phyloP scores from a whole-genome alignment of 2,329 filamentous ascomycete species.

The Scleromitrula shiraiana region DNA sequence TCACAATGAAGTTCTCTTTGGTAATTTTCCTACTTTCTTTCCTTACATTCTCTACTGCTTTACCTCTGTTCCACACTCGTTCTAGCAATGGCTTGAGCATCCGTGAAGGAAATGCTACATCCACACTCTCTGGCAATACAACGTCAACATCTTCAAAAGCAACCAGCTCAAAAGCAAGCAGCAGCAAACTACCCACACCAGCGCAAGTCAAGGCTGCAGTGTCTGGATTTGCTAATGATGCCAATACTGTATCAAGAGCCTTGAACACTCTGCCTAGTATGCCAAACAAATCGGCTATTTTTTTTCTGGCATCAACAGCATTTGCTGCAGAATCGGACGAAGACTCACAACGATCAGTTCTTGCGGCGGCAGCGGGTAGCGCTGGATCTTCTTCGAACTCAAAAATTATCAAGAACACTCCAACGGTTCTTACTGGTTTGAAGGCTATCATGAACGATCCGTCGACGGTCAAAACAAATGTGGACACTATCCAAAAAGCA shows the following conservation, averaged over 20 bases:
- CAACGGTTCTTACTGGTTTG: conserved; percentile 18
- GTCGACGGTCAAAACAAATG: neutral
- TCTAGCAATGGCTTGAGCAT: neutral
- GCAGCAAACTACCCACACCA: neutral
- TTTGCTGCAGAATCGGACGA: conserved; percentile 23
- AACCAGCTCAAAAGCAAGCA: neutral
- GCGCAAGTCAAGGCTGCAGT: conserved; percentile 15
- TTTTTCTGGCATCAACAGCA: conserved; percentile 16
- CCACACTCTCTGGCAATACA: neutral
- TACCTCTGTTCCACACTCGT: neutral
- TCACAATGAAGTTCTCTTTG: conserved; percentile 1
- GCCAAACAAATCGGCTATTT: conserved; percentile 13
- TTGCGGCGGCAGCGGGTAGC: conserved; percentile 18
- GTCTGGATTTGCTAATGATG: conserved; percentile 20
- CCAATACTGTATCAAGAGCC: conserved; percentile 21
- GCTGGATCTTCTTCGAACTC: conserved; percentile 16
- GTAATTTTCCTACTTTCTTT: neutral
- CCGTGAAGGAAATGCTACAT: neutral
- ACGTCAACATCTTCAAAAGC: neutral
- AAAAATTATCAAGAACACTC: conserved; percentile 24
- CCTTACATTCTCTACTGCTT: conserved; percentile 1
- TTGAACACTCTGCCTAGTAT: conserved; percentile 16
- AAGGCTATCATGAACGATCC: conserved; percentile 15
- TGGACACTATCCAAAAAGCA: conserved; percentile 10
- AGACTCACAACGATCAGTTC: conserved; percentile 19